Evolutionary conservation across 371 early-diverging fungal species (phyloP).

Genomic region (Apophysomyces elegans): DNA sequence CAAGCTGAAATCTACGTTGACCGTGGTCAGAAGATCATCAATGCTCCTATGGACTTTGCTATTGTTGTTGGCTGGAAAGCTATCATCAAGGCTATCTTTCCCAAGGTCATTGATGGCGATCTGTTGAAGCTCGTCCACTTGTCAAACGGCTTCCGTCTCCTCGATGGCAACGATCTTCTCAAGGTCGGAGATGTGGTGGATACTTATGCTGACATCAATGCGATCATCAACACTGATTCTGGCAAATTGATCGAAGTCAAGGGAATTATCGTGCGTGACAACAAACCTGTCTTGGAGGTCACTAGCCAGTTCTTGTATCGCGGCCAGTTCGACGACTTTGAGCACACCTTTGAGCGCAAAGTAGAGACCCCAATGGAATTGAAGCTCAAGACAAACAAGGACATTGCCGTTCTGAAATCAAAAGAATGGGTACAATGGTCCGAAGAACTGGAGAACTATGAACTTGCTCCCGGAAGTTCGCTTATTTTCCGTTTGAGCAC

Average conservation of each 20-base stretch:
- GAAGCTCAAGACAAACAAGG: constrained; percentile 75
- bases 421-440: constrained; percentile 92
- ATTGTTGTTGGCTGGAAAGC: constrained; percentile 95
- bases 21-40: constrained; percentile 64
- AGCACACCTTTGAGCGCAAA: constrained; percentile 83
- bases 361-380: constrained; percentile 86
- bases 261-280: constrained; percentile 70
- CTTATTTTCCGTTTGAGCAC: constrained; percentile 88
- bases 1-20: constrained; percentile 86
- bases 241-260: constrained; percentile 93
- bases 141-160: constrained; percentile 90
- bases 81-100: constrained; percentile 92
- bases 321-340: constrained; percentile 83
- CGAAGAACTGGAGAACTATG: constrained; percentile 62
- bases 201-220: constrained; percentile 76
- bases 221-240: constrained; percentile 82
- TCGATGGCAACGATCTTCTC: constrained; percentile 80
- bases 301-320: constrained; percentile 92
- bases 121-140: constrained; percentile 92
- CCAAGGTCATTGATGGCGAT: constrained; percentile 94
- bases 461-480: constrained; percentile 70
- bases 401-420: constrained; percentile 86
- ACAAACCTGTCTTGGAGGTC: constrained; percentile 75
- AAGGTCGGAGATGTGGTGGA: constrained; percentile 86
- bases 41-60: constrained; percentile 94